A percentile compares a stretch with the other conserved stretches of the same genome.
phyloP scores from a whole-genome alignment of 179 eudicot species.

The Silene coronaria region DNA sequence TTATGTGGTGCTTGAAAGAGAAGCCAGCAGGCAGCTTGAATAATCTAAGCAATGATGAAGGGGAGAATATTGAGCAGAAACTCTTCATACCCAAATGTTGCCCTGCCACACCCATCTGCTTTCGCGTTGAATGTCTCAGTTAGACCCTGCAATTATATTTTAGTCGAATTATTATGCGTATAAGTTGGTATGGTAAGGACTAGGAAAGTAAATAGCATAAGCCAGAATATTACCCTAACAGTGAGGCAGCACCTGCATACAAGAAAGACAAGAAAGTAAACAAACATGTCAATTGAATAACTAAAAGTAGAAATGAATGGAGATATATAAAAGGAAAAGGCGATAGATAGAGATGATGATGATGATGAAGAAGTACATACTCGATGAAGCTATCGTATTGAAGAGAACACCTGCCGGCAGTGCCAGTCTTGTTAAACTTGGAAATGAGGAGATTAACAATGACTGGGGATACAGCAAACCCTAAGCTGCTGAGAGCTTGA shows the following conservation, averaged over 20 bases:
- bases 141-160: slow-evolving; percentile 25
- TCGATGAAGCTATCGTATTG: slow-evolving; percentile 85
- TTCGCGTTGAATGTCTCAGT: slow-evolving; percentile 36
- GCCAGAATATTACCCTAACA: slow-evolving; percentile 33
- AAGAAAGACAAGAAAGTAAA: not conserved
- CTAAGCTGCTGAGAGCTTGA: slow-evolving; percentile 58
- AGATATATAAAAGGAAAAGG: not conserved
- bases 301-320: no score
- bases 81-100: slow-evolving; percentile 38
- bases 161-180: not conserved
- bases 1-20: not conserved
- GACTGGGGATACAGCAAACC: slow-evolving; percentile 56
- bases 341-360: no score
- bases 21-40: no score
- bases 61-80: slow-evolving; percentile 40
- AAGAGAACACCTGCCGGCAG: slow-evolving; percentile 36
- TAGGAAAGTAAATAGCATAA: not conserved
- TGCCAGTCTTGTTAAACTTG: slow-evolving; percentile 59
- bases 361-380: slow-evolving; percentile 30
- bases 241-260: slow-evolving; percentile 34
- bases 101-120: slow-evolving; percentile 34
- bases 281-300: not conserved
- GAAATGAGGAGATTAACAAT: slow-evolving; percentile 64
- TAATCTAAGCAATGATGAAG: slow-evolving; percentile 35
- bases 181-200: not conserved